Conservation (phyloP, 306 rosid species). For the Mucuna pruriens region DNA sequence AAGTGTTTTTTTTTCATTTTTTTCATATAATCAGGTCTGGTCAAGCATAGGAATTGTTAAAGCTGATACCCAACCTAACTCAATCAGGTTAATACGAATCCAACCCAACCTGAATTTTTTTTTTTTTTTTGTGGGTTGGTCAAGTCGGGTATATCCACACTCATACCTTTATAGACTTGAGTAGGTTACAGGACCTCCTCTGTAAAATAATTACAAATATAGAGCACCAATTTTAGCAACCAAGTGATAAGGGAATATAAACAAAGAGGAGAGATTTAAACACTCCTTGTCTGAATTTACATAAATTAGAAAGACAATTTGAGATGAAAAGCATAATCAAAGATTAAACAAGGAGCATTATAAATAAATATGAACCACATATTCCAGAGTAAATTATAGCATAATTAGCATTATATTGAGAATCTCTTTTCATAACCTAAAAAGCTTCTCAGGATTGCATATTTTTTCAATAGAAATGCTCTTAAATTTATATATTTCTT, state of each 20-base stretch:
- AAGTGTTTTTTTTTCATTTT: no score
- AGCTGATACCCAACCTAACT: background rate
- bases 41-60: background rate
- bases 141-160: no score
- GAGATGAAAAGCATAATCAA: background rate
- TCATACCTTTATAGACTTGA: background rate
- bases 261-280: background rate
- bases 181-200: background rate
- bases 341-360: background rate
- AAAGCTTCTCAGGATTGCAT: background rate
- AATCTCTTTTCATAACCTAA: background rate
- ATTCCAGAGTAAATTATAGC: background rate
- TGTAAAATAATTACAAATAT: background rate
- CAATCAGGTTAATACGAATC: no score
- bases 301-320: conserved; percentile 10
- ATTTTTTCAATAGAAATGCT: background rate
- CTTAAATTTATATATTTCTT: background rate
- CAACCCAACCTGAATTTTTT: background rate
- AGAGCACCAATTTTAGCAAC: background rate
- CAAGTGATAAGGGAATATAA: background rate
- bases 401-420: background rate
- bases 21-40: background rate
- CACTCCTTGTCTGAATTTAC: background rate
- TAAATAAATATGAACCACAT: background rate
- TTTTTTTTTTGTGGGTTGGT: background rate